These are phyloP conservation scores for Aureobasidium subglaciale DNA, from an alignment of 2,329 filamentous ascomycete genomes.

Conservation along the genomic window DNA sequence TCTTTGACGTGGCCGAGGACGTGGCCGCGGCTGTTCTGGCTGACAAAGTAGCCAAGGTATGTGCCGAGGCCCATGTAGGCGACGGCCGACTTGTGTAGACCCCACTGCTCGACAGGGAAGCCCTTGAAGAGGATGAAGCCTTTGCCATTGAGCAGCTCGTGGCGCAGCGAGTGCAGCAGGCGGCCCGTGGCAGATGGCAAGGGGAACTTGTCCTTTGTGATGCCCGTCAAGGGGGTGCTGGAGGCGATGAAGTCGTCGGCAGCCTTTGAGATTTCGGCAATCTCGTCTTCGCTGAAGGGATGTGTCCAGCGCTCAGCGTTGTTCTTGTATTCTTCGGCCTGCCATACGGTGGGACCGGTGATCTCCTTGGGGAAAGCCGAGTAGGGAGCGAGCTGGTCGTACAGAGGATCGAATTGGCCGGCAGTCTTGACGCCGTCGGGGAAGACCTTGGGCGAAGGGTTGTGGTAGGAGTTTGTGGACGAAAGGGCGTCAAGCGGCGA, in stretches of 20 bases:
- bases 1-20: slow-evolving; percentile 85
- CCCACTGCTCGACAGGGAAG: slow-evolving; percentile 71
- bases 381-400: slow-evolving; percentile 59
- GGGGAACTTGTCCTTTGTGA: slow-evolving; percentile 57
- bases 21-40: slow-evolving; percentile 76
- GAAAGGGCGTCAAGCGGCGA: slow-evolving; percentile 15
- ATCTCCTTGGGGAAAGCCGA: slow-evolving; percentile 64
- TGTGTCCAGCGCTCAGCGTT: slow-evolving; percentile 67
- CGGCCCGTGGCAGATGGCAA: slow-evolving; percentile 48
- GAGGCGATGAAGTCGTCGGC: slow-evolving; percentile 63
- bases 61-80: slow-evolving; percentile 83
- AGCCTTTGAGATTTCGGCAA: slow-evolving; percentile 58
- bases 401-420: slow-evolving; percentile 65
- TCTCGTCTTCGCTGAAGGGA: slow-evolving; percentile 57
- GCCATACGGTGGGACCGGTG: slow-evolving; percentile 66
- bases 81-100: slow-evolving; percentile 69
- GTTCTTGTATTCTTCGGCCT: slow-evolving; percentile 54
- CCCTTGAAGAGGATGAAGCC: slow-evolving; percentile 87
- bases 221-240: slow-evolving; percentile 62
- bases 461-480: slow-evolving; percentile 20
- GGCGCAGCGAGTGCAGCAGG: slow-evolving; percentile 50
- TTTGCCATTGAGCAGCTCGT: slow-evolving; percentile 71
- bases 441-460: slow-evolving; percentile 44
- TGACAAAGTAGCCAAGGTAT: slow-evolving; percentile 81
- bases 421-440: slow-evolving; percentile 61